Evolutionary conservation across 805 yeast species (phyloP), one percentile per base, ranked within the genome.

Genomic region (Kodamaea fukazawae): DNA sequence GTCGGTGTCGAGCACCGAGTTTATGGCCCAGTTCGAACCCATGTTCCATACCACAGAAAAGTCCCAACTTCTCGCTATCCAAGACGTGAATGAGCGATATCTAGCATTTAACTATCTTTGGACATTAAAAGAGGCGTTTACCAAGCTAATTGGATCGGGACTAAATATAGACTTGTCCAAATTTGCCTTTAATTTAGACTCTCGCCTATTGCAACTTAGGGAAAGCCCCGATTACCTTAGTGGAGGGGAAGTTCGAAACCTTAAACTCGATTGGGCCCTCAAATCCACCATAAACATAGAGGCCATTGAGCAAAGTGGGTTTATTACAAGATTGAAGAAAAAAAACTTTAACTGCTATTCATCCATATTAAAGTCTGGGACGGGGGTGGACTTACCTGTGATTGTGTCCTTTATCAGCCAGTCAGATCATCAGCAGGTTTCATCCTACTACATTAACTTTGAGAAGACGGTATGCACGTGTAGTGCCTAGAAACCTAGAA

Each of bases 71-170:
- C 40, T 44, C 4, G n/a, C 18, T 0, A 34, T 48, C 2, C 40
- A 51, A 2, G 46, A 51, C n/a, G 14, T 34, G 2, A 39, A 40
- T 0, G 16, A 43, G 4, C 52, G 62, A 38, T 60, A 61, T 35
- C 45, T 52, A 6, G 46, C 64, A 2, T 74, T 83, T 48, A 75
- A 83, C 13, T 78, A 77, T 29, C 68, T 73, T 26, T 86, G 96
- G 96, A 84, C 95, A 0, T 57, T 86, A 39, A 86, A 86, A 54
- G 96, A 86, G 55, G 78, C 87, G 14, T 83, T 78, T 51, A 73
- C 86, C 5, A 86, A 86, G 51, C 75, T 71, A 28, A 49, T 73
- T 2, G 95, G 95, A 0, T 59, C 70, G 12, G 95, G 95, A 12
- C 40, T 49, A n/a, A 49, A 49, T 20, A 30, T 46, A 8, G 54